Evolutionary conservation across 2,329 filamentous ascomycete species (phyloP).

Genomic region (Paraphaeosphaeria sporulosa): DNA sequence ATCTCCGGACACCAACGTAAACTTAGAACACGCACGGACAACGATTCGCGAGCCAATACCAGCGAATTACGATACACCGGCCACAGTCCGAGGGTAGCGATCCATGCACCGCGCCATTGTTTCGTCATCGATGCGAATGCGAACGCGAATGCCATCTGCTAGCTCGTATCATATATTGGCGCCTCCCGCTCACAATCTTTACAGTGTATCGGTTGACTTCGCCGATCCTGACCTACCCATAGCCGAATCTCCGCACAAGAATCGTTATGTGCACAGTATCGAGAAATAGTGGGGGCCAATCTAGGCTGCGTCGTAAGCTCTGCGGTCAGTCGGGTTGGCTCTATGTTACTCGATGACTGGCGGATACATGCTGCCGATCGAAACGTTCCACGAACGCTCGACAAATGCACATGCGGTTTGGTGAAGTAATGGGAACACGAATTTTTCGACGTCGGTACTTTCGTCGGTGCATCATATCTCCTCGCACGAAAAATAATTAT

Average conservation of each 20-base stretch:
- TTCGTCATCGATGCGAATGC: neutral
- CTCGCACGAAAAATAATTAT: no score
- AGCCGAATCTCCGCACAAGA: neutral
- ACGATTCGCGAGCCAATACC: neutral
- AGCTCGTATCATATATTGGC: neutral
- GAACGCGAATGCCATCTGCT: neutral
- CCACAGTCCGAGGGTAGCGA: neutral
- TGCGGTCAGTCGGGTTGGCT: neutral
- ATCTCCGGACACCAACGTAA: neutral
- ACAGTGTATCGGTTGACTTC: no score
- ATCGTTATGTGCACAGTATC: neutral
- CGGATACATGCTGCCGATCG: neutral
- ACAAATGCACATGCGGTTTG: neutral
- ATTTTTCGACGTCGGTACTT: neutral
- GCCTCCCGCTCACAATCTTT: no score
- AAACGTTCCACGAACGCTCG: neutral
- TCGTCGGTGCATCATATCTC: no score
- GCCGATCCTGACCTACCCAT: neutral
- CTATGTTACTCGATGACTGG: neutral
- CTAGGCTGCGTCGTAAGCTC: neutral
- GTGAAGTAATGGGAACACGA: neutral
- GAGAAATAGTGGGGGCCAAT: neutral
- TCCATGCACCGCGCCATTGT: neutral
- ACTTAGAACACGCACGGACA: neutral
- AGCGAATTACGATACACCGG: neutral